A percentile compares a stretch with the other conserved stretches of the same genome.
These are phyloP conservation scores for Mycena maculata DNA, from an alignment of 768 basidiomycete species.

Conservation along the genomic window DNA sequence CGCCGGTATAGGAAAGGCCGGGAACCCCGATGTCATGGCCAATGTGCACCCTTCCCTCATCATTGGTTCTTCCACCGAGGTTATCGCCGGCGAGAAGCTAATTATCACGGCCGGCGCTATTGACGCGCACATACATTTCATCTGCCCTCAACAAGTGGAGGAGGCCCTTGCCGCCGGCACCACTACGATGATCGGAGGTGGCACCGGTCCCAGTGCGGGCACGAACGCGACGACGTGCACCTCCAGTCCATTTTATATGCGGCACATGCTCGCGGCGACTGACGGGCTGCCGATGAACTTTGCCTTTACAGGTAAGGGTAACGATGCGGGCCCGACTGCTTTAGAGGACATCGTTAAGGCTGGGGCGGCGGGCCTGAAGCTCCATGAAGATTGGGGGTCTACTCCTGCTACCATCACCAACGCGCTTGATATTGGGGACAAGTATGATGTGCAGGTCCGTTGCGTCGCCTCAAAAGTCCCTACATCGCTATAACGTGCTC, in stretches of 20 bases:
- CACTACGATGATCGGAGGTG: conserved; percentile 96
- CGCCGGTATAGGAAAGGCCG: conserved; percentile 93
- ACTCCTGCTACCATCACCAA: conserved; percentile 86
- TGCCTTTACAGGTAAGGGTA: conserved; percentile 96
- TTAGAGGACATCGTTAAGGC: conserved; percentile 86
- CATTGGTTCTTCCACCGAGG: conserved; percentile 93
- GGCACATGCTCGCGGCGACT: conserved; percentile 91
- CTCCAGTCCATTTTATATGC: conserved; percentile 88
- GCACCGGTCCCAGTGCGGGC: conserved; percentile 92
- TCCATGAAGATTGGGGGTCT: conserved; percentile 98
- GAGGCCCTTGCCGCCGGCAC: conserved; percentile 88
- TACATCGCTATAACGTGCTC: neutral
- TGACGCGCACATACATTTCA: conserved; percentile 94
- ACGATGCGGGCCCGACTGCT: conserved; percentile 81
- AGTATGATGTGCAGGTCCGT: conserved; percentile 92
- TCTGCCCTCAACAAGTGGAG: conserved; percentile 91
- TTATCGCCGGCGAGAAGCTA: conserved; percentile 94
- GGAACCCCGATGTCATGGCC: conserved; percentile 95
- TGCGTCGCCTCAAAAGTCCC: neutral
- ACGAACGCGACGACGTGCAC: conserved; percentile 97
- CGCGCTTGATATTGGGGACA: conserved; percentile 84
- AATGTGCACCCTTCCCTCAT: conserved; percentile 77
- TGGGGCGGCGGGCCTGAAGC: conserved; percentile 90
- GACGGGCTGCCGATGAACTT: conserved; percentile 93
- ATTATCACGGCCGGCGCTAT: conserved; percentile 95